Percentiles rank a stretch among this genome's conserved stretches.
phyloP scores from a whole-genome alignment of 345 rosid species.

The Combretum micranthum region DNA sequence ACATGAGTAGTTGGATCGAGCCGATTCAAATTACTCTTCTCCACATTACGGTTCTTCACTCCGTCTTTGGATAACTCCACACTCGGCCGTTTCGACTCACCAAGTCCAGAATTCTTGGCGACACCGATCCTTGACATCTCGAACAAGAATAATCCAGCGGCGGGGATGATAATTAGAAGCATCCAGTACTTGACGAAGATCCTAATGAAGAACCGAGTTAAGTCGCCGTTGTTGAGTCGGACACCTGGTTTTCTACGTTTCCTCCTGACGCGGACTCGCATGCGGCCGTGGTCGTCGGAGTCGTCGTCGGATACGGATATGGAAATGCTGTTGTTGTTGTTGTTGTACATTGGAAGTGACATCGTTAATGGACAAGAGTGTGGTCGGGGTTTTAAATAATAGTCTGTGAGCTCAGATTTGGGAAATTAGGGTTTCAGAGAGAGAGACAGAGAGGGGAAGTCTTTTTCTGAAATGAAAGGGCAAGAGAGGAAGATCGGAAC shows the following conservation, averaged over 20 bases:
- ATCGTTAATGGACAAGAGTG: no score
- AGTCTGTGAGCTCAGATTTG: no score
- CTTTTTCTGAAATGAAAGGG: no score
- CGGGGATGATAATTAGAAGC: slow-evolving; percentile 41
- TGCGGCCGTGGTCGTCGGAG: slow-evolving; percentile 46
- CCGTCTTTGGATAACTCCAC: not conserved
- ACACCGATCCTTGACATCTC: slow-evolving; percentile 59
- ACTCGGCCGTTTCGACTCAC: not conserved
- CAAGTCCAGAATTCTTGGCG: slow-evolving; percentile 6
- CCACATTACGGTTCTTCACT: slow-evolving; percentile 13
- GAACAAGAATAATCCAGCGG: slow-evolving; percentile 44
- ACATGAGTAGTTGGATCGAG: slow-evolving; percentile 45
- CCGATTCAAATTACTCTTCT: slow-evolving; percentile 44
- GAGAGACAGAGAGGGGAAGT: no score
- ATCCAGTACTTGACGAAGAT: slow-evolving; percentile 58
- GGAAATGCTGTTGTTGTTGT: slow-evolving; percentile 38
- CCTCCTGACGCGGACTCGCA: slow-evolving; percentile 57
- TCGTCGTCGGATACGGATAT: slow-evolving; percentile 78
- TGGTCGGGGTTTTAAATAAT: no score
- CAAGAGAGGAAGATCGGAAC: no score
- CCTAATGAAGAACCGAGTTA: slow-evolving; percentile 38
- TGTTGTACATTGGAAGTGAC: slow-evolving; percentile 20
- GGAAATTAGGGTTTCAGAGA: no score
- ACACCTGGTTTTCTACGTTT: slow-evolving; percentile 60
- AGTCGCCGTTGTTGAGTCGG: slow-evolving; percentile 27